These are phyloP conservation scores for Aspergillus olivimuriae DNA, from an alignment of 495 filamentous ascomycete genomes.

Conservation along the genomic window DNA sequence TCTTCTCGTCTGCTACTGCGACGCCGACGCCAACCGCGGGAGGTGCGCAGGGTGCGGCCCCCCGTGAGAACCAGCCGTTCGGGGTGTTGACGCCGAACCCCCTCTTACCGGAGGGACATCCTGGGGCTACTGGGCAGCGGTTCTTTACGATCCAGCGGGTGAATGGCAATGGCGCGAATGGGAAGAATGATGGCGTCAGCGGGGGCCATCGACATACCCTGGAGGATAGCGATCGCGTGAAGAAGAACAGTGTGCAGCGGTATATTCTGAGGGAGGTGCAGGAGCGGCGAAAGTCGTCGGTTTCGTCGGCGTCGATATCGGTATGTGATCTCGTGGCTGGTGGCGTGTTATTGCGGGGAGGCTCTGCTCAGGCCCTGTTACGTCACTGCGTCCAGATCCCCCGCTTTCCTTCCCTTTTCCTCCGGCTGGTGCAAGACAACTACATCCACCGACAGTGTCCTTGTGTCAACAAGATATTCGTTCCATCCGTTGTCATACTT, in stretches of 20 bases:
- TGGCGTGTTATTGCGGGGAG: no score
- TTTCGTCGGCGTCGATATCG: no score
- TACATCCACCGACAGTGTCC: no score
- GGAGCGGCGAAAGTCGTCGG: slow-evolving; percentile 53
- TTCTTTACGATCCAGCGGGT: slow-evolving; percentile 73
- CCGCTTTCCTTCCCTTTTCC: no score
- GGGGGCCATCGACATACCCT: slow-evolving; percentile 70
- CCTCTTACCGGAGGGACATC: slow-evolving; percentile 32
- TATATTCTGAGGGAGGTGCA: slow-evolving; percentile 60
- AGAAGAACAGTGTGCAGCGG: slow-evolving; percentile 75
- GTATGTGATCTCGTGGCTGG: no score
- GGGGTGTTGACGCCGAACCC: slow-evolving; percentile 33
- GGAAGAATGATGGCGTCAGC: slow-evolving; percentile 59
- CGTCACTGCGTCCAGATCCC: background rate
- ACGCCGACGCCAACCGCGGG: background rate
- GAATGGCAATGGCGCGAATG: slow-evolving; percentile 70
- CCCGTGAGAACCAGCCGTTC: slow-evolving; percentile 30
- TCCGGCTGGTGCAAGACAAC: no score
- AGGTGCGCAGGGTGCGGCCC: no score
- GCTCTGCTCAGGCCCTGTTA: no score
- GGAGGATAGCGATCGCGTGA: slow-evolving; percentile 75
- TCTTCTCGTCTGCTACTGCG: slow-evolving; percentile 8
- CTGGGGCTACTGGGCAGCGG: slow-evolving; percentile 42
- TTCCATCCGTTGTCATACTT: background rate
- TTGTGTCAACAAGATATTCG: background rate